phyloP scores from a whole-genome alignment of 2,329 filamentous ascomycete genomes.

The Ophiostoma triangulosporum region DNA sequence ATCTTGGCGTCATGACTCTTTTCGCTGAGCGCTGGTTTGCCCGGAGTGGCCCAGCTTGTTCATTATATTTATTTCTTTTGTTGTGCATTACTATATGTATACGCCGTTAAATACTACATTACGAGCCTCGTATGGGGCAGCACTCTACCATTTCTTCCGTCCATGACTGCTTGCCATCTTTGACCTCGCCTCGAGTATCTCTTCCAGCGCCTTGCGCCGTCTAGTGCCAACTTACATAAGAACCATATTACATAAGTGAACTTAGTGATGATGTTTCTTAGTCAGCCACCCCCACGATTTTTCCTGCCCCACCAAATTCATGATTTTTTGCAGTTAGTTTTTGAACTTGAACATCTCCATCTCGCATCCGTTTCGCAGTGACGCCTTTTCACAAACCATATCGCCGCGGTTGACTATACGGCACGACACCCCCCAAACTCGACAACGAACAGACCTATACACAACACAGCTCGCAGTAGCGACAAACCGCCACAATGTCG shows the following conservation, averaged over 20 bases:
- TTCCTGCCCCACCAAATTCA: slow-evolving; percentile 13
- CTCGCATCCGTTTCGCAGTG: neutral
- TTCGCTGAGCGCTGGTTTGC: neutral
- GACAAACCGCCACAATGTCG: slow-evolving; percentile 53
- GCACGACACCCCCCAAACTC: neutral
- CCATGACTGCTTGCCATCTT: no score
- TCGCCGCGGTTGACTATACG: neutral
- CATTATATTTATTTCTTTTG: neutral
- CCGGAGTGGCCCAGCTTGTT: neutral
- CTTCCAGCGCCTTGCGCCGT: no score
- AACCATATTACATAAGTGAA: no score
- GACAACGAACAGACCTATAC: neutral
- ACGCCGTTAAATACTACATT: neutral
- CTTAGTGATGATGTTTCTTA: no score
- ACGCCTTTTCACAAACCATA: neutral
- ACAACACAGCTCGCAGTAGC: slow-evolving; percentile 1
- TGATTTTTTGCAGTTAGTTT: slow-evolving; percentile 4
- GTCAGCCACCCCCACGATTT: slow-evolving; percentile 9
- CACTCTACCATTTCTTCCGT: neutral
- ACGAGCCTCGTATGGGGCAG: neutral
- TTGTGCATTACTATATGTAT: neutral
- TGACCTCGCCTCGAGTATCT: no score
- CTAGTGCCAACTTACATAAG: no score
- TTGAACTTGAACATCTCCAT: neutral
- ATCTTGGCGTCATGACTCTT: neutral